Evolutionary conservation across 306 rosid species (phyloP).

Genomic region (Medicago arabica): DNA sequence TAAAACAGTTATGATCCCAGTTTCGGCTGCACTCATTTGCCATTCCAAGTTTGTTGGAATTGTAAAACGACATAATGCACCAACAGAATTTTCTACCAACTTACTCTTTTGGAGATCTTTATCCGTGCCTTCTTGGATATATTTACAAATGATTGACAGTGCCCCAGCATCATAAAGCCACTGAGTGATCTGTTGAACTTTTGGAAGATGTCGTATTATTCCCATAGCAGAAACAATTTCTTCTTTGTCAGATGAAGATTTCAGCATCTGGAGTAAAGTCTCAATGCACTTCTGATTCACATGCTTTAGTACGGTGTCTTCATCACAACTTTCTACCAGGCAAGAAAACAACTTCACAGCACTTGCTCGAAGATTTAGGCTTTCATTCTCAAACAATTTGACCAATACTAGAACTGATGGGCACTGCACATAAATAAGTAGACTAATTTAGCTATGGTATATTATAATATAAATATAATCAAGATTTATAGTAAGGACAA

Average conservation of each 20-base stretch:
- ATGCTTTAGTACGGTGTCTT: conserved; percentile 55
- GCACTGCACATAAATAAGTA: conserved; percentile 55
- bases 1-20: conserved; percentile 61
- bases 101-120: conserved; percentile 52
- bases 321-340: conserved; percentile 60
- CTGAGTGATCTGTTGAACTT: conserved; percentile 54
- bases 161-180: conserved; percentile 72
- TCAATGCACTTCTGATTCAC: conserved; percentile 62
- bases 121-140: conserved; percentile 49
- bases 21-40: conserved; percentile 69
- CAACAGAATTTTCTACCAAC: conserved; percentile 65
- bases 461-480: too few species aligned
- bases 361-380: conserved; percentile 62
- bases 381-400: conserved; percentile 62
- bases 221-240: conserved; percentile 76
- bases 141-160: conserved; percentile 48
- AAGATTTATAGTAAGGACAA: too few species aligned
- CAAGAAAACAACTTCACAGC: conserved; percentile 72
- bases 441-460: conserved; percentile 28
- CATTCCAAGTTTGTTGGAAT: conserved; percentile 63
- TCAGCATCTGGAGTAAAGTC: conserved; percentile 63
- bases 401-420: conserved; percentile 64
- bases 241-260: conserved; percentile 64
- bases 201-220: conserved; percentile 68
- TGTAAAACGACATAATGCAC: conserved; percentile 70